Evolutionary conservation across 148 eudicot genomes (phyloP).

Genomic region (Camellia sinensis): DNA sequence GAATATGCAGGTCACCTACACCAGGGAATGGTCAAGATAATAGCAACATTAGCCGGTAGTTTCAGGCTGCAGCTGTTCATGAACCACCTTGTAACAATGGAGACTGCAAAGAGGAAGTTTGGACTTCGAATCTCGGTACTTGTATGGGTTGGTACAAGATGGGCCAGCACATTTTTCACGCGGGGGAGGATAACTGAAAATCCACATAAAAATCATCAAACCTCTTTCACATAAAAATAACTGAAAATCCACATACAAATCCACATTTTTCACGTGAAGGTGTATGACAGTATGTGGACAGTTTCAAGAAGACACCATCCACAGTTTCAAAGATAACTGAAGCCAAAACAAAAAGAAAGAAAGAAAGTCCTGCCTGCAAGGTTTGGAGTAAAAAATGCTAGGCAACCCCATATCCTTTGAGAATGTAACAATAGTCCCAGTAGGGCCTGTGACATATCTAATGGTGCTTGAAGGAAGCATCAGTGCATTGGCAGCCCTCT

Average conservation of each 20-base stretch:
- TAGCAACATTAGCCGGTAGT: constrained; percentile 32
- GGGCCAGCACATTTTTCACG: constrained; percentile 88
- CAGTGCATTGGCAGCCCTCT: constrained; percentile 63
- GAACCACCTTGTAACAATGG: constrained; percentile 80
- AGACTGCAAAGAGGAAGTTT: constrained; percentile 90
- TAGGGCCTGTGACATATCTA: constrained; percentile 64
- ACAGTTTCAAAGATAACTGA: neutral
- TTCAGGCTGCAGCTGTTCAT: constrained; percentile 37
- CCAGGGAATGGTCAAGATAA: neutral
- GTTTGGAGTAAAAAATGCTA: constrained; percentile 52
- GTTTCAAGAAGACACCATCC: neutral
- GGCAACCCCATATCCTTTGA: constrained; percentile 72
- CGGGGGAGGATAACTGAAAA: constrained; percentile 77
- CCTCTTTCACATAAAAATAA: neutral
- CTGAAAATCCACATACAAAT: no score
- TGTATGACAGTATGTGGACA: no score
- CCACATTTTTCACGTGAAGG: no score
- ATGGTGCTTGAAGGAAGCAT: constrained; percentile 56
- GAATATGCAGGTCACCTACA: neutral
- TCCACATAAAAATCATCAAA: constrained; percentile 4
- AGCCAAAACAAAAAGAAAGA: neutral
- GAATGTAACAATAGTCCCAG: constrained; percentile 71
- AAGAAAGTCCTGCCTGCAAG: constrained; percentile 43
- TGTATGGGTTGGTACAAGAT: constrained; percentile 67
- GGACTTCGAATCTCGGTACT: constrained; percentile 86